Evolutionary conservation across 1,284 basidiomycete species (phyloP).

Genomic region (Rhizoctonia solani): DNA sequence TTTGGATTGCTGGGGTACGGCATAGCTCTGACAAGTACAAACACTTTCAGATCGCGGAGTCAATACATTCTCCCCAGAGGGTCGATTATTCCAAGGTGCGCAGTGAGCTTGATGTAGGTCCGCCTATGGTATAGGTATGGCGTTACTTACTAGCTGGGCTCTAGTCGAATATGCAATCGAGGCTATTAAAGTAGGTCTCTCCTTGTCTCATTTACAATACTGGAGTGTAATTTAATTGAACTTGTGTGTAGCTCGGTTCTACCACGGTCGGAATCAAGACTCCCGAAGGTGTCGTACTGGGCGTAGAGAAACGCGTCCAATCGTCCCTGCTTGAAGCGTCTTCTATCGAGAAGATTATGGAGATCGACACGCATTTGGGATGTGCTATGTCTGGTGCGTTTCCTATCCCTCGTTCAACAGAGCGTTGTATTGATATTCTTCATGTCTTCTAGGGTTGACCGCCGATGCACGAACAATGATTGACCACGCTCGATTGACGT

Average conservation of each 20-base stretch:
- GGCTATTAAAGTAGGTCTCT: conserved; percentile 83
- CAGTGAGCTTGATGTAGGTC: not conserved
- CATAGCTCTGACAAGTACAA: not conserved
- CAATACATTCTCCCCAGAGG: conserved; percentile 99
- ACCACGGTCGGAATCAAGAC: conserved; percentile 95
- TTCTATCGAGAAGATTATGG: conserved; percentile 99
- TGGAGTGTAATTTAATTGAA: conserved; percentile 50
- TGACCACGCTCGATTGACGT: conserved; percentile 98
- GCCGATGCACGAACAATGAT: conserved; percentile 99
- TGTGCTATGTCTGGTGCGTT: conserved; percentile 90
- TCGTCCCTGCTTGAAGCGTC: conserved; percentile 93
- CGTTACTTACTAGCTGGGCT: not conserved
- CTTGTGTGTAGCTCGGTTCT: conserved; percentile 85
- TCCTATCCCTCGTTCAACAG: no score
- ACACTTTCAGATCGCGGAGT: conserved; percentile 84
- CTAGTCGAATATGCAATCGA: conserved; percentile 99
- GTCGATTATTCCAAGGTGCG: conserved; percentile 86
- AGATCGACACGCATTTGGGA: conserved; percentile 95
- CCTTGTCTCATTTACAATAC: conserved; percentile 31
- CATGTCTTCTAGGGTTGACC: conserved; percentile 65
- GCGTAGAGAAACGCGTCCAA: conserved; percentile 98
- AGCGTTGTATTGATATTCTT: not conserved
- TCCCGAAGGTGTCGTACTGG: conserved; percentile 87
- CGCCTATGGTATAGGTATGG: not conserved
- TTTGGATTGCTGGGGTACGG: not conserved